phyloP scores from a whole-genome alignment of 2,329 filamentous ascomycete species.

The Phoma sp. region DNA sequence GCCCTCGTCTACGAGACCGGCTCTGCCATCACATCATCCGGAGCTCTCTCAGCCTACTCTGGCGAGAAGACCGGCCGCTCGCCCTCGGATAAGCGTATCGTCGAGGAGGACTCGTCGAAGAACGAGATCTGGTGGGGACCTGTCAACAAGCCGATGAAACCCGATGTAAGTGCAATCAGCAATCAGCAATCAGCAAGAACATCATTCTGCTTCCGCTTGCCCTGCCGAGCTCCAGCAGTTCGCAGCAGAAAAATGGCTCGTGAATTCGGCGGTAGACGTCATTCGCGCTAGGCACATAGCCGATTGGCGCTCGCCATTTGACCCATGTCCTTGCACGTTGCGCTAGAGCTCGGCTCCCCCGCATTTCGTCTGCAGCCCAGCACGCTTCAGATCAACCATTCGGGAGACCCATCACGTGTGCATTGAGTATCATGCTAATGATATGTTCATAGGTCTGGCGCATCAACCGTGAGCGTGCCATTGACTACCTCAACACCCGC shows the following conservation, averaged over 20 bases:
- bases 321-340: conserved; percentile 36
- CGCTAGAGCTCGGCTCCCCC: conserved; percentile 42
- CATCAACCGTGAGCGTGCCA: conserved; percentile 97
- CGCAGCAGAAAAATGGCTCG: conserved; percentile 29
- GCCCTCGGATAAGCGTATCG: conserved; percentile 95
- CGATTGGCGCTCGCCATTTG: conserved; percentile 25
- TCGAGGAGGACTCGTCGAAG: conserved; percentile 87
- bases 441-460: conserved; percentile 79
- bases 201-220: conserved; percentile 16
- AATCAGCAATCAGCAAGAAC: not conserved
- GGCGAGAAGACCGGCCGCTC: conserved; percentile 98
- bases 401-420: conserved; percentile 26
- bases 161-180: conserved; percentile 73
- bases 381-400: conserved; percentile 12
- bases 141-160: conserved; percentile 98
- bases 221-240: conserved; percentile 18
- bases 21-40: conserved; percentile 93
- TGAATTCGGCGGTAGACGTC: conserved; percentile 40
- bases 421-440: conserved; percentile 34
- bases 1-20: conserved; percentile 97
- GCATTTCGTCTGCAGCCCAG: conserved; percentile 36
- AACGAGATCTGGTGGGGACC: conserved; percentile 98
- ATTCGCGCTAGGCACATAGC: conserved; percentile 41
- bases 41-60: conserved; percentile 95
- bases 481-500: conserved; percentile 98